These are phyloP conservation scores for Aspergillus ostianus DNA, from an alignment of 495 filamentous ascomycete genomes.

Conservation along the genomic window DNA sequence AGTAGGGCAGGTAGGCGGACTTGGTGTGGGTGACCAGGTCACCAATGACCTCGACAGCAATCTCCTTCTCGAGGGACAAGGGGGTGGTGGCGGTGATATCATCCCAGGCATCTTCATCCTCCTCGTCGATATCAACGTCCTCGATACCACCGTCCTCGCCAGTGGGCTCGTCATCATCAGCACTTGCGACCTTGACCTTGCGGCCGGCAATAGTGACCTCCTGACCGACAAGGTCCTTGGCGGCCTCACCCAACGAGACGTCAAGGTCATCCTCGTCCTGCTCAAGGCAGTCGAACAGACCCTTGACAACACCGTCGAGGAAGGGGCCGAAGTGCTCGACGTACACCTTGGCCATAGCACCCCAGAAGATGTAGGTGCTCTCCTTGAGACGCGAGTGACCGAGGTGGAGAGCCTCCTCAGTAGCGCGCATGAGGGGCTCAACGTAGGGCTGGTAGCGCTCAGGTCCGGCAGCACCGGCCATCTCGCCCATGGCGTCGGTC, in stretches of 20 bases:
- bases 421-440: constrained; percentile 80
- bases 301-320: constrained; percentile 80
- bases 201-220: constrained; percentile 75
- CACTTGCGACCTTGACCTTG: constrained; percentile 74
- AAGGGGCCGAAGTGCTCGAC: constrained; percentile 85
- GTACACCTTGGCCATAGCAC: constrained; percentile 90
- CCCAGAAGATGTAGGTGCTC: constrained; percentile 96
- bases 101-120: constrained; percentile 81
- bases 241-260: constrained; percentile 73
- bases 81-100: constrained; percentile 78
- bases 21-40: constrained; percentile 87
- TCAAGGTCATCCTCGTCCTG: constrained; percentile 87
- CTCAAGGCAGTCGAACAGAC: constrained; percentile 78
- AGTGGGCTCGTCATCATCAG: constrained; percentile 52
- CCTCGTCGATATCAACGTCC: constrained; percentile 67
- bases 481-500: constrained; percentile 87
- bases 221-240: constrained; percentile 72
- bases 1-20: constrained; percentile 74
- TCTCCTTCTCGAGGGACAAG: constrained; percentile 93
- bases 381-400: constrained; percentile 88
- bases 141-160: constrained; percentile 53
- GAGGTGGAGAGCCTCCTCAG: constrained; percentile 86
- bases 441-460: constrained; percentile 89
- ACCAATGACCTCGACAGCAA: constrained; percentile 90
- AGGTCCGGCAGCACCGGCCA: constrained; percentile 83